phyloP scores from a whole-genome alignment of 2,329 filamentous ascomycete species.

The Dissoconium aciculare region DNA sequence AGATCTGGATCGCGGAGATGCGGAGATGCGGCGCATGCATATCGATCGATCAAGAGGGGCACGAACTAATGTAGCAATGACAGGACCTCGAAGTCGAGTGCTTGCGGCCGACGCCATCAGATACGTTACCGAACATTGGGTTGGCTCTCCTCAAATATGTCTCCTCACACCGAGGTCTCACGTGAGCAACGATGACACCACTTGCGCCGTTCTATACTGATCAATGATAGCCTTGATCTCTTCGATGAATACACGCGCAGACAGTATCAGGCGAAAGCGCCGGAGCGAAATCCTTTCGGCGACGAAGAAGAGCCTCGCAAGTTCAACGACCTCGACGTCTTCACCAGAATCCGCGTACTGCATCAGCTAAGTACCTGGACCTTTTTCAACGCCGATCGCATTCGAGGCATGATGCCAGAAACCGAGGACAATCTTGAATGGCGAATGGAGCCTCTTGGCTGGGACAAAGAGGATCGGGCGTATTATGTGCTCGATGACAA shows the following conservation, averaged over 20 bases:
- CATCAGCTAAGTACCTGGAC: slow-evolving; percentile 85
- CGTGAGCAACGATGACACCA: slow-evolving; percentile 42
- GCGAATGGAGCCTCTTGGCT: slow-evolving; percentile 69
- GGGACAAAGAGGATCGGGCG: slow-evolving; percentile 71
- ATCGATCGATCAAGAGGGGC: too few relatives aligned
- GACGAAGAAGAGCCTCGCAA: slow-evolving; percentile 54
- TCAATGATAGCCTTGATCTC: slow-evolving; percentile 51
- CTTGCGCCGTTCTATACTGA: slow-evolving; percentile 6
- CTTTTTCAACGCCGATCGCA: slow-evolving; percentile 70
- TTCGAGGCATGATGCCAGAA: slow-evolving; percentile 75
- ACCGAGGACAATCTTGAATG: slow-evolving; percentile 41
- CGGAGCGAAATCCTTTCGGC: slow-evolving; percentile 72
- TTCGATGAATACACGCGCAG: slow-evolving; percentile 89
- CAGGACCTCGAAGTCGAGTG: slow-evolving; percentile 85
- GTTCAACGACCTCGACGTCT: slow-evolving; percentile 70
- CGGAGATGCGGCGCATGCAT: neutral
- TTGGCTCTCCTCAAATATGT: slow-evolving; percentile 80
- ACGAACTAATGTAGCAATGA: slow-evolving; percentile 4
- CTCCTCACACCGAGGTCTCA: slow-evolving; percentile 82
- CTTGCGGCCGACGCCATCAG: slow-evolving; percentile 57
- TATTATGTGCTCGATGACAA: slow-evolving; percentile 93
- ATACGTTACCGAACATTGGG: slow-evolving; percentile 64
- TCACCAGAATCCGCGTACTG: slow-evolving; percentile 66
- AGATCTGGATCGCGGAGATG: slow-evolving; percentile 18
- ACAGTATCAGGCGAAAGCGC: slow-evolving; percentile 72